Base-by-base conservation (phyloP, 2,329 filamentous ascomycete species). In the Exophiala sideris region DNA sequence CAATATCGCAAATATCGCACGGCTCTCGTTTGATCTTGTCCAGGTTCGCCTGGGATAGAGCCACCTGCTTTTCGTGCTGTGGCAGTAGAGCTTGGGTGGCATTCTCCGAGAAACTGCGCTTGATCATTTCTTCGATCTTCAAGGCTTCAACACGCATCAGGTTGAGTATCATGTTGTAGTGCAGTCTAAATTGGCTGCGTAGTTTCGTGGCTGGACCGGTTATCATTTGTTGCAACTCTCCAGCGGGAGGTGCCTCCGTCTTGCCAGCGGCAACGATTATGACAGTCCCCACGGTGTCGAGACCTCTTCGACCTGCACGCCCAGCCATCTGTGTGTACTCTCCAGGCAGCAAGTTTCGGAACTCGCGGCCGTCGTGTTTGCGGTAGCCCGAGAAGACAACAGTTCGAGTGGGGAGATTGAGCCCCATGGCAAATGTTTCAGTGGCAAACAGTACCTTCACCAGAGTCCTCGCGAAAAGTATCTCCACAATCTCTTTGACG, bases 61-160 rank as follows among this genome's bases (percentile, higher is more conserved):
- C 91, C 57, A 99, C 90, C 54, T 91, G 88, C 71, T 95, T 95
- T 72, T 99, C 91, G 65, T 97, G 92, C 70, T 97, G 91, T 0
- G 94, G 94, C 1, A 97, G 77, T 10, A 97, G 74, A 58, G 95
- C 91, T 68, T 99, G 94, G 0, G 92, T 97, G 20, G 92, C 92
- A 71, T 99, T 94, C 71, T 99, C 94, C 48, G 92, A 96, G 77
- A 99, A 99, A 70, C 91, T 96, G 62, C 94, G 87, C 79, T 99
- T 99, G 77, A 99, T 99, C 94, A 99, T 99, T 73, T 99, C 94
- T 70, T 99, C 94, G 64, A 99, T 97, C 75, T 96, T 97, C 61
- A 99, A 75, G 2, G 94, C 94, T 71, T 99, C 94, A 2, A 99
- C 94, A 34, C 94, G 87, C 45, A 99, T 78, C 32, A 99, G 78